These are phyloP conservation scores for Arabidopsis lyrata DNA, from an alignment of 441 rosid genomes.

Conservation along the genomic window DNA sequence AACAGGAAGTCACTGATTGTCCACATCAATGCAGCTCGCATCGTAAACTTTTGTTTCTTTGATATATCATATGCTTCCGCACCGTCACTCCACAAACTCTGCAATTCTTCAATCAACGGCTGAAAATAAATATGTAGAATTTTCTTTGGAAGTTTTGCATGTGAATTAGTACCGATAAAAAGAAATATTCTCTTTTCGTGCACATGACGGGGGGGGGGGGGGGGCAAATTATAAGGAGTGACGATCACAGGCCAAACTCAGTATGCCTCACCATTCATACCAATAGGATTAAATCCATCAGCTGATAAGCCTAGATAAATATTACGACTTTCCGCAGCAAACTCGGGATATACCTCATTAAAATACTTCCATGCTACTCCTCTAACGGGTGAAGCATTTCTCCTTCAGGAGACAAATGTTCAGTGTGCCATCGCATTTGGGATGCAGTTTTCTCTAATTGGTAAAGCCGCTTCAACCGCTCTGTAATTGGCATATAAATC, in stretches of 20 bases:
- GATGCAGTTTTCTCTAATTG: too few species aligned
- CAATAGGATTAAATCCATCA: conserved; percentile 13
- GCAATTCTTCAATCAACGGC: not conserved
- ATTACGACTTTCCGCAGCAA: not conserved
- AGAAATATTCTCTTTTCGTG: not conserved
- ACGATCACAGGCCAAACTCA: not conserved
- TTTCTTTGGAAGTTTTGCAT: not conserved
- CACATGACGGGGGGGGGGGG: not conserved
- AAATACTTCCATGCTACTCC: conserved; percentile 17
- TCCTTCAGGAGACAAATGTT: not conserved
- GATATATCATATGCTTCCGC: too few species aligned
- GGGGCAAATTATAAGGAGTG: not conserved
- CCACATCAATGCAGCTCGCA: not conserved
- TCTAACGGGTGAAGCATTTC: conserved; percentile 3
- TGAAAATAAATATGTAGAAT: not conserved
- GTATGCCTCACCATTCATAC: conserved; percentile 5
- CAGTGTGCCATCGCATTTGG: too few species aligned
- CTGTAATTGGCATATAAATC: too few species aligned
- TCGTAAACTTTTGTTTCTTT: too few species aligned
- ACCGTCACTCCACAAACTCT: too few species aligned
- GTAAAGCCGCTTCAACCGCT: too few species aligned
- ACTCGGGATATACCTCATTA: not conserved
- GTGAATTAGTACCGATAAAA: not conserved
- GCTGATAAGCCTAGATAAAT: not conserved
- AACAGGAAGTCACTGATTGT: not conserved